Evolutionary conservation across 139 green algal genomes (phyloP).

Genomic region (Picochlorum sp.): DNA sequence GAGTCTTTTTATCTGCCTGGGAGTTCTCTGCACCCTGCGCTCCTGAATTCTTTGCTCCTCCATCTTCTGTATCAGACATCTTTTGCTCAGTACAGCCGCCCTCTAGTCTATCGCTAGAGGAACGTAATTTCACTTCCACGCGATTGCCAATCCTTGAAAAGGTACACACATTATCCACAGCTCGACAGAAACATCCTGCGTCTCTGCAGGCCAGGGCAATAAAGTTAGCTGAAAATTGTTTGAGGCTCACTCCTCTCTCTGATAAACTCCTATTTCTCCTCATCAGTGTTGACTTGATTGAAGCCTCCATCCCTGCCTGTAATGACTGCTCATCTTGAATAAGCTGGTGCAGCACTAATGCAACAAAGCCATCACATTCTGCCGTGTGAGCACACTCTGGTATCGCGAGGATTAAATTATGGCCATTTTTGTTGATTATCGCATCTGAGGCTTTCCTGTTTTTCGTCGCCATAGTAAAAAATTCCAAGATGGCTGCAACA

Average conservation of each 20-base stretch:
- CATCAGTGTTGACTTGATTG: conserved; percentile 62
- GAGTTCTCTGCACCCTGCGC: neutral
- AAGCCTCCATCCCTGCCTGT: conserved; percentile 80
- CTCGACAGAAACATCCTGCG: conserved; percentile 66
- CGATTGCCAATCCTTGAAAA: too few relatives aligned
- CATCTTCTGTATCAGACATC: too few relatives aligned
- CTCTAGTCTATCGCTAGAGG: too few relatives aligned
- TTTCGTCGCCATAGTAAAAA: conserved; percentile 68
- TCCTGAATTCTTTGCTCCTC: too few relatives aligned
- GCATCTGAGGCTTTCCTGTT: conserved; percentile 51
- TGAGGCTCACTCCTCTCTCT: conserved; percentile 25
- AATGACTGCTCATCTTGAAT: conserved; percentile 84
- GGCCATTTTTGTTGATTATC: conserved; percentile 47
- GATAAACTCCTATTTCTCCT: neutral
- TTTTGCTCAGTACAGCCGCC: too few relatives aligned
- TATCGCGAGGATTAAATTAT: conserved; percentile 62
- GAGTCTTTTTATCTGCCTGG: neutral
- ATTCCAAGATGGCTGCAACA: conserved; percentile 57
- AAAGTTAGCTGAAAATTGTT: conserved; percentile 47
- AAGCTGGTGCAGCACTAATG: conserved; percentile 74
- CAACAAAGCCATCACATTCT: conserved; percentile 55
- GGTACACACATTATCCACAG: conserved; percentile 5
- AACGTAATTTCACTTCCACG: too few relatives aligned
- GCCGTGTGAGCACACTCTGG: conserved; percentile 45
- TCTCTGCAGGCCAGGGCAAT: conserved; percentile 51